These are phyloP conservation scores for Singerocomus rubriflavus DNA, from an alignment of 1,284 basidiomycete species.

Conservation along the genomic window DNA sequence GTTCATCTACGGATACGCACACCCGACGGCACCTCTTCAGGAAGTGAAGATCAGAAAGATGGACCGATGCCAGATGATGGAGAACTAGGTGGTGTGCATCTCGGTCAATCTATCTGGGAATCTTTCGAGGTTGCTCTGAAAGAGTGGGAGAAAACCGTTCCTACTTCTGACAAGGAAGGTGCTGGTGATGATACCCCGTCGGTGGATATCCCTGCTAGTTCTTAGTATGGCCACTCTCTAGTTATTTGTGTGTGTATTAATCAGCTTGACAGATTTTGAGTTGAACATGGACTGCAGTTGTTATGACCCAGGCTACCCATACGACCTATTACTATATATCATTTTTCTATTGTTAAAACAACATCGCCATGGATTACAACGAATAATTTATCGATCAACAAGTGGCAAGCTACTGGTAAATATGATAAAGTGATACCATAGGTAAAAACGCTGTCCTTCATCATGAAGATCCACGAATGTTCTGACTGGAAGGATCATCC, in stretches of 20 bases:
- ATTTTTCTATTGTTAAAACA: conserved; percentile 7
- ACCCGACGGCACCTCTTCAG: conserved; percentile 25
- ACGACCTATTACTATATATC: conserved; percentile 3
- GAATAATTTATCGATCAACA: conserved; percentile 30
- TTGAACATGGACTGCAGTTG: neutral
- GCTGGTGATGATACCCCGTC: conserved; percentile 24
- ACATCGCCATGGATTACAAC: conserved; percentile 4
- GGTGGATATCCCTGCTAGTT: conserved; percentile 19
- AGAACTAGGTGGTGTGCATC: conserved; percentile 63
- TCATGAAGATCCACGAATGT: conserved; percentile 2
- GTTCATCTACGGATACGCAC: conserved; percentile 47
- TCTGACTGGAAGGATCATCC: conserved; percentile 11
- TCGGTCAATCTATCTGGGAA: conserved; percentile 72
- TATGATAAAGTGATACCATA: conserved; percentile 27
- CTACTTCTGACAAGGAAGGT: conserved; percentile 21
- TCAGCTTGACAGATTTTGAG: neutral
- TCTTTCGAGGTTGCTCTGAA: conserved; percentile 62
- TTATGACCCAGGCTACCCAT: neutral
- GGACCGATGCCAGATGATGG: conserved; percentile 52
- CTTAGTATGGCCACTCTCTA: conserved; percentile 7
- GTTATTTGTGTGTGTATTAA: neutral
- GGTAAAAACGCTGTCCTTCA: conserved; percentile 5
- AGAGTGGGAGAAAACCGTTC: conserved; percentile 52
- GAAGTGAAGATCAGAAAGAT: conserved; percentile 13
- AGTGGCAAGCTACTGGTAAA: conserved; percentile 18